Base-by-base conservation (phyloP, 306 rosid species). In the Hippophae tibetana region DNA sequence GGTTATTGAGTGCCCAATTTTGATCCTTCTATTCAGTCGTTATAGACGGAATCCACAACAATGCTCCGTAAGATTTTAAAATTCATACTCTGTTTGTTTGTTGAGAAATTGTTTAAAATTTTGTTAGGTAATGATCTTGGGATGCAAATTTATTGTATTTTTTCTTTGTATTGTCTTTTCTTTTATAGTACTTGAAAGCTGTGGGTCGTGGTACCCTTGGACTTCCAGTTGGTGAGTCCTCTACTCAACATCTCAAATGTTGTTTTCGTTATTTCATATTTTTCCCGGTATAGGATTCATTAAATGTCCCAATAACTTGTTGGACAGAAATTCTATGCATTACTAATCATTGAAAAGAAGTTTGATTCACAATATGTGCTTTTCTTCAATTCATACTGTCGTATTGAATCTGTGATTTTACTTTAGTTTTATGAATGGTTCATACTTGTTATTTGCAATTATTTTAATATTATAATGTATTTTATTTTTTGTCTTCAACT, bases 151-250 rank as follows among this genome's bases (percentile, higher is more conserved):
- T 47, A 48, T 6, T 10, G 2, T 41, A 49, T 52, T 6, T 5
- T 0, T 13, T 7, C 3, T 9, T 13, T 50, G 42, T 23, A 52
- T 46, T 7, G 8, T 59, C 51, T 7, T 44, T 13, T 13, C 10
- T 12, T 10, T 10, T 67, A 62, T 81, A 92, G 96, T 92, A 85
- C 71, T 69, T 80, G 68, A 71, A 78, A 71, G 95, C 93, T 42
- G 81, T 81, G n/a, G 85, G 83, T 49, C 78, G 89, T 67, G 98
- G 98, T 48, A 10, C 83, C 31, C 71, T 92, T 10, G 96, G 81
- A 70, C 70, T 92, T 57, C 84, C 84, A 49, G 66, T 69, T 67
- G 96, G 98, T 92, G 77, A 79, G 95, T 85, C 50, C 38, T 47
- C 50, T 58, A 11, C 62, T 38, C 3, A 27, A 45, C 59, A 10